phyloP scores from a whole-genome alignment of 2,329 filamentous ascomycete genomes.

The Pseudophaeomoniella oleicola region DNA sequence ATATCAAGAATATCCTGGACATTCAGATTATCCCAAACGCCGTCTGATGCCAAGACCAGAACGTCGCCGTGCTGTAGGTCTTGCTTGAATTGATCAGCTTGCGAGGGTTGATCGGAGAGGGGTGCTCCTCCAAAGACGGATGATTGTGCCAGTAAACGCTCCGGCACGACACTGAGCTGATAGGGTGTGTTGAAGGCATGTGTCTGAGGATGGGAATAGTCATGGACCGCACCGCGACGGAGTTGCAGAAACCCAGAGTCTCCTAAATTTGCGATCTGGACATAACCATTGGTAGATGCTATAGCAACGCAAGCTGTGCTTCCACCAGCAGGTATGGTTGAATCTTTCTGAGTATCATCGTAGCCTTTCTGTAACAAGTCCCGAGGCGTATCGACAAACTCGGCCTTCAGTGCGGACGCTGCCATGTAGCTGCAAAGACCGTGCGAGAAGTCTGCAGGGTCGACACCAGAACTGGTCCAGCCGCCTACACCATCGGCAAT shows the following conservation, averaged over 20 bases:
- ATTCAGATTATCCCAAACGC: constrained; percentile 90
- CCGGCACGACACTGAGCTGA: constrained; percentile 78
- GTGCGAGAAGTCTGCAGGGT: constrained; percentile 91
- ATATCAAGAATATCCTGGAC: constrained; percentile 77
- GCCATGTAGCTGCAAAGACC: constrained; percentile 91
- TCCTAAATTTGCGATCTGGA: constrained; percentile 87
- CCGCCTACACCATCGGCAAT: constrained; percentile 92
- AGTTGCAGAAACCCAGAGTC: constrained; percentile 89
- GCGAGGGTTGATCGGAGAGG: constrained; percentile 68
- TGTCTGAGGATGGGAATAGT: constrained; percentile 72
- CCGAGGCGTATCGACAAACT: constrained; percentile 37
- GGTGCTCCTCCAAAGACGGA: constrained; percentile 70
- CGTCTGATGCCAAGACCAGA: constrained; percentile 85
- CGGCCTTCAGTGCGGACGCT: constrained; percentile 49
- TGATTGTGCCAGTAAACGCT: constrained; percentile 62
- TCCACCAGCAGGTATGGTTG: constrained; percentile 62
- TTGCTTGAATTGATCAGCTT: constrained; percentile 68
- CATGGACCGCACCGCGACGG: constrained; percentile 70
- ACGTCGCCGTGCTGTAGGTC: constrained; percentile 78
- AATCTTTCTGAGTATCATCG: constrained; percentile 62
- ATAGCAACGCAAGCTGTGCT: constrained; percentile 87
- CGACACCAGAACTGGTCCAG: constrained; percentile 83
- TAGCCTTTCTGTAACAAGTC: constrained; percentile 72
- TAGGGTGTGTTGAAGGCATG: constrained; percentile 97
- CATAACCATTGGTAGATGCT: constrained; percentile 52